Evolutionary conservation across 257 asterid species (phyloP), one percentile per base, ranked within the genome.

Genomic region (Lantana camara): DNA sequence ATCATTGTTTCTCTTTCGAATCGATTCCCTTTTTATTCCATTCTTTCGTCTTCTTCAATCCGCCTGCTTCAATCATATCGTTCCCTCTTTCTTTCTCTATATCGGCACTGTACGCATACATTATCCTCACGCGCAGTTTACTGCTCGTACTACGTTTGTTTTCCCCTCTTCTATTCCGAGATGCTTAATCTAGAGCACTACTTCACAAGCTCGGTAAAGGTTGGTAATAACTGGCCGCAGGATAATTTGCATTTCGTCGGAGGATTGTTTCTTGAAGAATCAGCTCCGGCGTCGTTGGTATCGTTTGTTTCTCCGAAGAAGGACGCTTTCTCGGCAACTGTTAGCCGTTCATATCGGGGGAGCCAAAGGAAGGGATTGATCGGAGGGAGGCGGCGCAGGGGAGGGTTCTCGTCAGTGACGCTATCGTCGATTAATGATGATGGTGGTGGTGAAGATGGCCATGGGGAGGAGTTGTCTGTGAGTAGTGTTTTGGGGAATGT

Each of bases 191-290:
- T 78, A 16, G 88, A 86, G 71, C 73, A 50, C 57, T 72, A 72
- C 47, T 55, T 77, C 51, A 29, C 72, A 65, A 63, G 69, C 64
- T 76, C 70, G 73, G 69, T 57, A 54, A 57, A 52, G 19, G 80
- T 34, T 30, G 42, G 60, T 56, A 75, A 56, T 51, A 89, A 78
- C 48, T 49, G 53, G 60, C 19, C 66, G 59, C 35, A 3, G 34
- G 74, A 19, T 21, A 56, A 68, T 73, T 46, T 54, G 37, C 63
- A 56, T 34, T 53, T 68, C 13, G 47, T 67, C 30, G 95, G 95
- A 21, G 99, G 99, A 0, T 77, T 90, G 75, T 82, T 93, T 73
- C 76, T 90, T 0, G 90, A 93, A 40, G 84, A 85, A 49, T 83
- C 84, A 12, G 69, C 82, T 13, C 93, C 89, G 37, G 58, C 80